These are phyloP conservation scores for Oryza australiensis DNA, from an alignment of 176 grass and related monocot species.

Conservation along the genomic window DNA sequence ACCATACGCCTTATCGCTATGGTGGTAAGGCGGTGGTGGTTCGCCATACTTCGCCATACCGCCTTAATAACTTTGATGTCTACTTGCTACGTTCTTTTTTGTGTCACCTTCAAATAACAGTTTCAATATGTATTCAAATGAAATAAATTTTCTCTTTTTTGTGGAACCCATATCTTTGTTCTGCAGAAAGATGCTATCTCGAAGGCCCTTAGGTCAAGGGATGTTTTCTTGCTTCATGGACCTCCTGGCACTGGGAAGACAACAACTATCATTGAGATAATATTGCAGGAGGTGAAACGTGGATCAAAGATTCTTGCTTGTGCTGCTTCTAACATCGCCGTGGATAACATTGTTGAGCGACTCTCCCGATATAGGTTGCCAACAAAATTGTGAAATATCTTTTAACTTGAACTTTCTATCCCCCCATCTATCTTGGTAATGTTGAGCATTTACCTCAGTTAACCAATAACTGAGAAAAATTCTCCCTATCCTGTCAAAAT, in stretches of 20 bases:
- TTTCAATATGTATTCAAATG: not conserved
- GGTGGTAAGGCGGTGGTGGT: too few species aligned
- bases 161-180: not conserved
- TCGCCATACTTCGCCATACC: too few species aligned
- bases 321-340: slow-evolving; percentile 98
- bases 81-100: not conserved
- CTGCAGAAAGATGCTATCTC: slow-evolving; percentile 86
- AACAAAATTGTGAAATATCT: not conserved
- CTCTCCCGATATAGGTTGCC: slow-evolving; percentile 82
- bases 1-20: too few species aligned
- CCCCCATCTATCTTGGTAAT: slow-evolving; percentile 21
- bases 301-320: slow-evolving; percentile 98
- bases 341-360: slow-evolving; percentile 98
- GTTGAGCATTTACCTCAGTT: slow-evolving; percentile 20
- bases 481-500: not conserved
- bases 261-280: slow-evolving; percentile 94
- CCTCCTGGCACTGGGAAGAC: slow-evolving; percentile 99
- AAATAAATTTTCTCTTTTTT: not conserved
- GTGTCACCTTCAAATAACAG: not conserved
- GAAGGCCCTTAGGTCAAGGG: slow-evolving; percentile 79
- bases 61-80: too few species aligned
- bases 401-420: not conserved
- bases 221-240: slow-evolving; percentile 98
- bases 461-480: slow-evolving; percentile 7
- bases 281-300: slow-evolving; percentile 92